phyloP scores from a whole-genome alignment of 1,139 yeast species.

The Debaryomycetaceae sp. region DNA sequence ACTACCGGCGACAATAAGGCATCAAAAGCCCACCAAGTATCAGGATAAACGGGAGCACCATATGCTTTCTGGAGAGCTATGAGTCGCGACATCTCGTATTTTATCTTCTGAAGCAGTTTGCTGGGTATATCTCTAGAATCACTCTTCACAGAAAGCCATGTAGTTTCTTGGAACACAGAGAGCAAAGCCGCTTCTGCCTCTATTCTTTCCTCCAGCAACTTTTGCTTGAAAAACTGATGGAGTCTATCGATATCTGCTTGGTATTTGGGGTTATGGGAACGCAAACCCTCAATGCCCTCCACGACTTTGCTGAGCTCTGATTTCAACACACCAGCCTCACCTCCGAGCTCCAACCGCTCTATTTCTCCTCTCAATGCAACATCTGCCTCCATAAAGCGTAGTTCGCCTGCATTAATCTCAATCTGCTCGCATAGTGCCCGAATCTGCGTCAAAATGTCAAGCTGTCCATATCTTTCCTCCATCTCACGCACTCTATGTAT shows the following conservation, averaged over 20 bases:
- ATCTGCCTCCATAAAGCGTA: slow-evolving; percentile 1
- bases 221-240: neutral
- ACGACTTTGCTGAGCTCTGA: neutral
- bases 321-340: neutral
- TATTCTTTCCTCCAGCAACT: neutral
- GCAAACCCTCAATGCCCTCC: neutral
- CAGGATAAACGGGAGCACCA: slow-evolving; percentile 34
- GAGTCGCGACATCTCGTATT: slow-evolving; percentile 15
- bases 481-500: slow-evolving; percentile 11
- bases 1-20: slow-evolving; percentile 55
- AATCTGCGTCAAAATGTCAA: slow-evolving; percentile 17
- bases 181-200: neutral
- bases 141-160: slow-evolving; percentile 16
- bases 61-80: slow-evolving; percentile 37
- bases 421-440: slow-evolving; percentile 1
- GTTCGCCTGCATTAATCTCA: slow-evolving; percentile 1
- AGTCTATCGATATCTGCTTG: slow-evolving; percentile 1
- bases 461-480: slow-evolving; percentile 21
- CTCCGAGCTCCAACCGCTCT: neutral
- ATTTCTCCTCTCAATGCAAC: neutral
- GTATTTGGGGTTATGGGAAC: neutral
- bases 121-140: slow-evolving; percentile 1
- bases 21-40: slow-evolving; percentile 58
- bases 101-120: slow-evolving; percentile 1
- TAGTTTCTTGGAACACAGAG: slow-evolving; percentile 7